Base-by-base conservation (phyloP, 805 yeast species). In the Alloascoidea hylecoeti region DNA sequence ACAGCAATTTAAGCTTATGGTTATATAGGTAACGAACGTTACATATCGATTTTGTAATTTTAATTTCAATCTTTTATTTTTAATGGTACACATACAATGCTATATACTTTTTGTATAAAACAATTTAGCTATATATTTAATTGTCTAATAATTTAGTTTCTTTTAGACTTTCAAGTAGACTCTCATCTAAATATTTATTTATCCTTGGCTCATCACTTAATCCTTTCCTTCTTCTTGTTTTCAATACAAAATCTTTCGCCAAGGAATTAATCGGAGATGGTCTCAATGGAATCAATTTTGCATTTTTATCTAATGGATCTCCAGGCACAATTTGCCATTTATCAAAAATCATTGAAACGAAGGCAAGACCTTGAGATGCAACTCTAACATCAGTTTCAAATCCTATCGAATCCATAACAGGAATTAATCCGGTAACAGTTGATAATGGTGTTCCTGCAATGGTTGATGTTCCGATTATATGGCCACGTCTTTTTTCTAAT, bases 381-480 rank as follows among this genome's bases (percentile, higher is more conserved):
- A 84, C 55, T 44, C 95, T 58, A 19, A 92, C 58, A 53, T 92
- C 98, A 0, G 94, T 75, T 50, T 84, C 96, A 35, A 92, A 64
- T 0, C 97, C 98, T 39, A 79, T 62, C 2, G 96, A 79, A 45
- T 92, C 98, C 35, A 92, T 81, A 1, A 83, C 92, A 0, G 98
- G 98, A 0, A 92, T 60, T 18, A 55, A 57, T 0, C 88, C 95
- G 32, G 58, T 58, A 0, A 85, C 59, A 41, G 61, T 66, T 47
- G 64, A 72, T 5, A 89, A 56, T 9, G 72, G 80, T 0, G 97
- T 77, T 0, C 84, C 96, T 0, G 75, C 75, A 16, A 89, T 70
- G 2, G 84, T 75, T 0, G 42, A 43, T 27, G 66, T 70, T 0
- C 52, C 50, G 0, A 73, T 51, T 3, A 67, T 59, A 3, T 63